Base-by-base conservation (phyloP, 192 early-diverging fungal genomes). In the Backusella westeae region DNA sequence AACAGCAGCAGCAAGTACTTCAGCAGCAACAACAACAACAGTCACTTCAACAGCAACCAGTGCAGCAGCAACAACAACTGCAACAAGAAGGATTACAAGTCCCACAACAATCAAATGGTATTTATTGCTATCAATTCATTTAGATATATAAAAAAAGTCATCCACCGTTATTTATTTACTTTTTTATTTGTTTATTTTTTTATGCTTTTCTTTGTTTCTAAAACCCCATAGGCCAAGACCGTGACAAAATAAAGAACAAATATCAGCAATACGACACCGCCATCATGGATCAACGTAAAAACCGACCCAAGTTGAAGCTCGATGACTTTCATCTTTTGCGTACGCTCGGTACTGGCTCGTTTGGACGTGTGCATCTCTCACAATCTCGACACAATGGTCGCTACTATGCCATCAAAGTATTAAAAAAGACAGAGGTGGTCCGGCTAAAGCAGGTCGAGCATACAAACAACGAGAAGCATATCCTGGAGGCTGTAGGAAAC, bases 391-490 rank as follows among this genome's bases (percentile, higher is more conserved):
- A 85, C 42, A 96, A 93, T 44, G 89, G 90, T 68, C 89, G 92
- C 74, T 97, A 93, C 87, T 97, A 96, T 81, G 96, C 97, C 4
- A 99, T 98, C 91, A 99, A 99, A 80, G 96, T 96, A 2, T 87
- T 99, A 59, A 93, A 92, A 73, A 99, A 99, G 84, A 82, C 89
- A 41, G 95, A 99, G 73, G 95, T 99, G 9, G 95, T 99, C 56
- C 92, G 94, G 65, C 87, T 96, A 80, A 95, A 96, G 83, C 97
- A 99, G 80, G 96, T 99, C 14, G 96, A 99, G 86, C 96, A 99
- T 77, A 98, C 96, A 34, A 94, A 97, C 75, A 99, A 97, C 85
- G 97, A 99, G 84, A 96, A 96, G 79, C 86, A 89, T 71, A 97
- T 99, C 76, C 86, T 99, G 21, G 96, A 95, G 74, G 85, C 89